Base-by-base conservation (phyloP, 1,284 basidiomycete genomes). In the Sporisorium graminicola region DNA sequence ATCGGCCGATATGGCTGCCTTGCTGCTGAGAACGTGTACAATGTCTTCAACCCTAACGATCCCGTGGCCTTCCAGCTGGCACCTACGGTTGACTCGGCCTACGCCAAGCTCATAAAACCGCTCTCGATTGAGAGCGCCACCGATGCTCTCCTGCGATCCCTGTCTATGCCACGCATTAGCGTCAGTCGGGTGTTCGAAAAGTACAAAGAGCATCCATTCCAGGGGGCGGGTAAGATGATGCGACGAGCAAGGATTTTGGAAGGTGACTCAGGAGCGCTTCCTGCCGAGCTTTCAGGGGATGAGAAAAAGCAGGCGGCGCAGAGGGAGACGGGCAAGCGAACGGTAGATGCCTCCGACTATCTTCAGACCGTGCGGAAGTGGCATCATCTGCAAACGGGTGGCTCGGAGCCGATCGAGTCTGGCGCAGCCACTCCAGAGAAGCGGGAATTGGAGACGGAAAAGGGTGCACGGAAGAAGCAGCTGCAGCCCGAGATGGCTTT, bases 1-100 rank as follows among this genome's bases (percentile, higher is more conserved):
- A 82, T 85, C 2, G 89, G 88, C 0, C 78, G 86, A 47, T 88
- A 88, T 60, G 89, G 89, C 8, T 90, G 89, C 77, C 85, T 90
- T 77, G 87, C 89, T 0, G 86, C 88, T 10, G 88, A 89, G 40
- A 64, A 84, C 6, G 67, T 88, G 6, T 88, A 89, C 82, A 89
- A 89, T 49, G 55, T 77, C 42, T 87, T 86, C 65, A 82, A 85
- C 50, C 77, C 82, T 9, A 83, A 85, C 5, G 87, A 87, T 60
- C 87, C 87, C 0, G 86, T 87, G 9, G 86, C 86, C 5, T 86
- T 86, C 68, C 77, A 80, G 62, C 79, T 87, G 10, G 85, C 83
- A 42, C 82, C 86, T 3, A 82, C 82, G 10, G 86, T 86, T 37
- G 86, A 87, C 58, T 72, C 76, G 1, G 59, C 70, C 1, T 87